Percentiles rank a stretch among this genome's conserved stretches.
Conservation (phyloP, 1,284 basidiomycete genomes). For the Malassezia furfur region DNA sequence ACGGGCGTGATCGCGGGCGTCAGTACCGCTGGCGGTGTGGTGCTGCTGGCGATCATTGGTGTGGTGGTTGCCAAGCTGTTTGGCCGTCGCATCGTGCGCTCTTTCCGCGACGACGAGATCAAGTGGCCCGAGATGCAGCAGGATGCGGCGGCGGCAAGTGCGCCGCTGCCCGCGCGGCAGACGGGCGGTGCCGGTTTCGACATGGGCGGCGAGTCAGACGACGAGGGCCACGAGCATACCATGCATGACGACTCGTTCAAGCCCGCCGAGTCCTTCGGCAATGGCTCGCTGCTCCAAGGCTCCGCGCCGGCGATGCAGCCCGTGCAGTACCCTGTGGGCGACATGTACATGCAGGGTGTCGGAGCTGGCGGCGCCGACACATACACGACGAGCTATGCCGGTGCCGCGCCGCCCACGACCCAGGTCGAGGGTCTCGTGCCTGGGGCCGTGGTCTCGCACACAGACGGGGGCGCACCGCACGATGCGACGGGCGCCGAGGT, state of each 20-base stretch:
- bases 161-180: constrained; percentile 38
- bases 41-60: constrained; percentile 28
- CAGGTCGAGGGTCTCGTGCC: not conserved
- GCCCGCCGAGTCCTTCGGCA: not conserved
- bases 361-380: not conserved
- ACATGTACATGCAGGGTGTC: not conserved
- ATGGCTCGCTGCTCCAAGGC: not conserved
- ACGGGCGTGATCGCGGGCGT: constrained; percentile 43
- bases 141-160: constrained; percentile 25
- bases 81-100: constrained; percentile 26
- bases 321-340: not conserved
- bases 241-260: constrained; percentile 11
- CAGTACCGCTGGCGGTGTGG: constrained; percentile 35
- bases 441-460: not conserved
- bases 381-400: not conserved
- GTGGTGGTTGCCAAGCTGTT: constrained; percentile 41
- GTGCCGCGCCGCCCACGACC: not conserved
- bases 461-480: not conserved
- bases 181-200: constrained; percentile 45
- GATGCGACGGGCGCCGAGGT: not conserved
- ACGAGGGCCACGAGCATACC: constrained; percentile 15
- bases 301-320: not conserved
- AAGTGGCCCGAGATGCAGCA: constrained; percentile 45
- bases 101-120: constrained; percentile 38
- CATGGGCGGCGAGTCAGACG: constrained; percentile 42